Evolutionary conservation across 148 eudicot genomes (phyloP), one percentile per base, ranked within the genome.

Genomic region (Nyssa sinensis): DNA sequence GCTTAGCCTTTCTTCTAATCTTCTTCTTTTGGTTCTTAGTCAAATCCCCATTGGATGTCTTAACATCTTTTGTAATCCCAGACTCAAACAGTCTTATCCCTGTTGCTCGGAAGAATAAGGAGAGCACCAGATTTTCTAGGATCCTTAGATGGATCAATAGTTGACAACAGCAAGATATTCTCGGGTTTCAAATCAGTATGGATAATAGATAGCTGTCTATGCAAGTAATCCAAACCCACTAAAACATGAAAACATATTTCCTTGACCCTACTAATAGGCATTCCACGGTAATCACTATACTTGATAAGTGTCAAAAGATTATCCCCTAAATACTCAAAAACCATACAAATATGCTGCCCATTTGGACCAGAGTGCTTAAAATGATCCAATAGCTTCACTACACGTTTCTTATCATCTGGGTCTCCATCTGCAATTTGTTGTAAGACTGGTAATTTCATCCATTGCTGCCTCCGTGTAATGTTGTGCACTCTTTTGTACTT

Each of bases 301-400:
- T 72, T 72, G 14, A 62, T 41, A 11, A 72, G 57, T n/a, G 75
- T 72, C 67, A 72, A 62, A 28, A 72, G 57, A 62, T 72, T 72
- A 62, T 72, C 75, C 13, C 75, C 75, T 66, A 72, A 72, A 63
- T 72, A 72, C 67, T 72, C 75, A 62, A 72, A 72, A 72, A 72
- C 75, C 75, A 72, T 72, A 62, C 75, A 72, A 39, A 72, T 58
- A 41, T 72, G 75, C 35, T 72, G 75, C 32, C 75, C 75, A 39
- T 72, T 72, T 27, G 75, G 75, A 2, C 75, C 75, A 1, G 49
- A 24, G 47, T 72, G 75, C 29, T 72, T 72, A 28, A 72, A 72
- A 63, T 72, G 75, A 7, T 72, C 75, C 66, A 72, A 28, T 16
- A 72, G 75, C 66, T 72, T 72, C 75, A 72, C 75, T 12, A 72